Percentiles rank a stretch among this genome's conserved stretches.
phyloP scores from a whole-genome alignment of 257 asterid species.

The Rehmannia glutinosa region DNA sequence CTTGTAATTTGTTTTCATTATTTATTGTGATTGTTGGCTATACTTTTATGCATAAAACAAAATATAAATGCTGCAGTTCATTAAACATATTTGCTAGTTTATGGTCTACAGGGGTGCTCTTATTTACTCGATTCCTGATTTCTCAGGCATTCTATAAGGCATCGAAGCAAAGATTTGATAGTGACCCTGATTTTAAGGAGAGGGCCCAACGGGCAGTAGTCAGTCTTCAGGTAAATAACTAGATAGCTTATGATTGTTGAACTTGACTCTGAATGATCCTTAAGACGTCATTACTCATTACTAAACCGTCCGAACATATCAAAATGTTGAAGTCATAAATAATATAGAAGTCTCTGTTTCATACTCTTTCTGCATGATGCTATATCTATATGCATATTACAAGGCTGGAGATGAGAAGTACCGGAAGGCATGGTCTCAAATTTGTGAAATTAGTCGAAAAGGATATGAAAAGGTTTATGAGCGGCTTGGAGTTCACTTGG shows the following conservation, averaged over 20 bases:
- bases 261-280: neutral
- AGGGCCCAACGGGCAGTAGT: constrained; percentile 86
- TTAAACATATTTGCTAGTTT: neutral
- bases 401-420: too few relatives aligned
- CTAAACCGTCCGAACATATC: too few relatives aligned
- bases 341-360: neutral
- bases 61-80: neutral
- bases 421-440: constrained; percentile 71
- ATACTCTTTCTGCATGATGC: neutral
- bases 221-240: too few relatives aligned
- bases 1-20: too few relatives aligned
- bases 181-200: constrained; percentile 78
- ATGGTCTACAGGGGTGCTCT: neutral
- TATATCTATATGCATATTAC: constrained; percentile 6
- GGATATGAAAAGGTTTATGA: constrained; percentile 64
- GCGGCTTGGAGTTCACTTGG: too few relatives aligned
- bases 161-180: constrained; percentile 72
- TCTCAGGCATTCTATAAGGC: too few relatives aligned
- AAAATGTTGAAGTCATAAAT: too few relatives aligned
- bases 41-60: too few relatives aligned
- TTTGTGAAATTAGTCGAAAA: constrained; percentile 78
- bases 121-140: constrained; percentile 1
- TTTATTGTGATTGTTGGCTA: too few relatives aligned
- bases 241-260: neutral
- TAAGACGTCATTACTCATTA: too few relatives aligned